phyloP scores from a whole-genome alignment of 345 rosid species.

The Odontarrhena argentea region DNA sequence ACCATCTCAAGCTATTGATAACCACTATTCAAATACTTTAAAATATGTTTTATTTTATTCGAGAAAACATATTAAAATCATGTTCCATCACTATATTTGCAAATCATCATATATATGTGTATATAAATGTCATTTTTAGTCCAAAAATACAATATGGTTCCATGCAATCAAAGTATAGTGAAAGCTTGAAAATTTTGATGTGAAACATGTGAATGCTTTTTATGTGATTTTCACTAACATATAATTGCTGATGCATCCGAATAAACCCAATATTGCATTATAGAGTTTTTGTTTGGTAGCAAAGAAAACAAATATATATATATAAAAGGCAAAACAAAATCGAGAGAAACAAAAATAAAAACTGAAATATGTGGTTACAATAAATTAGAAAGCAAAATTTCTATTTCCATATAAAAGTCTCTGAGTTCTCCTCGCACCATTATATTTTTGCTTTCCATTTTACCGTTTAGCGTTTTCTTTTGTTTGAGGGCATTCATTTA shows the following conservation, averaged over 20 bases:
- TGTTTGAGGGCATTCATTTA: slow-evolving; percentile 9
- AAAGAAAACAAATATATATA: neutral
- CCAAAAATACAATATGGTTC: neutral
- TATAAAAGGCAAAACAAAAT: neutral
- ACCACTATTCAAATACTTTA: no score
- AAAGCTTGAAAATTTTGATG: slow-evolving; percentile 16
- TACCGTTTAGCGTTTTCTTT: neutral
- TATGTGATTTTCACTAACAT: slow-evolving; percentile 2
- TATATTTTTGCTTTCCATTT: slow-evolving; percentile 22
- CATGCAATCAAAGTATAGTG: slow-evolving; percentile 13
- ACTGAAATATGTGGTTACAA: slow-evolving; percentile 15
- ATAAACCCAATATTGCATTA: slow-evolving; percentile 22
- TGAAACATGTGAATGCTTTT: slow-evolving; percentile 21
- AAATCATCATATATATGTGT: no score
- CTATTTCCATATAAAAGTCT: slow-evolving; percentile 18
- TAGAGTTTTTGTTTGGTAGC: slow-evolving; percentile 23
- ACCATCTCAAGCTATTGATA: no score
- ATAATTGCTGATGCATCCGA: slow-evolving; percentile 6
- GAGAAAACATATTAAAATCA: no score
- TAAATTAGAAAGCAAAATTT: neutral
- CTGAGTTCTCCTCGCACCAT: slow-evolving; percentile 19
- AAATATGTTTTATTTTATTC: no score
- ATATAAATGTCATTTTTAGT: no score
- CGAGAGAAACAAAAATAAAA: neutral
- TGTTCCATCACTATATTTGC: no score